Base-by-base conservation (phyloP, 768 basidiomycete species). In the Boletus subparvulus region DNA sequence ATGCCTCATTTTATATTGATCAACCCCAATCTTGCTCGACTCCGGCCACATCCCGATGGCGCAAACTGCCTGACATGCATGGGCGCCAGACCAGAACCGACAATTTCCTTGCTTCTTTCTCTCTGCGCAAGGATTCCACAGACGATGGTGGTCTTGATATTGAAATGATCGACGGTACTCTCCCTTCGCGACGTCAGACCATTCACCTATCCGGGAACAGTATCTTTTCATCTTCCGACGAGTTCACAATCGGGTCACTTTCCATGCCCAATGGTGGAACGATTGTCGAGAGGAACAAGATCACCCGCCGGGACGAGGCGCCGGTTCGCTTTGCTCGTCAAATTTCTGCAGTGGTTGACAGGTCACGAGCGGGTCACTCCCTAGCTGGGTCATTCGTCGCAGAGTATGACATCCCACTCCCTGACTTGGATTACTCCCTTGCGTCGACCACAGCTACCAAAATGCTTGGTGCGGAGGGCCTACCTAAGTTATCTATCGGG, bases 151-250 rank as follows among this genome's bases (percentile, higher is more conserved):
- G 11, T 14, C 19, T 16, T 19, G 68, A 72, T 40, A 28, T 60
- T 21, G 62, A 67, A 32, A 69, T 72, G 66, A 39, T 58, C 44
- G 64, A 70, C 6, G 51, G 32, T 21, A 51, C 46, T 13, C 16
- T 44, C 28, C 39, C 37, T 6, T 41, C 28, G 5, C 54, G 21
- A 21, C 61, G 56, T 32, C 64, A 43, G 51, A 48, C 55, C 12
- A 32, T 69, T 24, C 65, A 60, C 24, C 52, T 71, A 16, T 65
- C 65, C 14, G 52, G 54, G 12, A 71, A 70, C 39, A 71, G 68
- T 37, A 67, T 71, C 24, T 68, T 71, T 43, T 61, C 70, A 24
- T 63, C 69, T 28, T 71, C 69, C 8, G 69, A 51, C 41, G 68
- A 71, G 14, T 64, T 71, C n/a, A 62, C 68, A 0, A 49, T 70